Percentiles rank a stretch among this genome's conserved stretches.
phyloP scores from a whole-genome alignment of 2,329 filamentous ascomycete species.

The Penicillium brevicompactum region DNA sequence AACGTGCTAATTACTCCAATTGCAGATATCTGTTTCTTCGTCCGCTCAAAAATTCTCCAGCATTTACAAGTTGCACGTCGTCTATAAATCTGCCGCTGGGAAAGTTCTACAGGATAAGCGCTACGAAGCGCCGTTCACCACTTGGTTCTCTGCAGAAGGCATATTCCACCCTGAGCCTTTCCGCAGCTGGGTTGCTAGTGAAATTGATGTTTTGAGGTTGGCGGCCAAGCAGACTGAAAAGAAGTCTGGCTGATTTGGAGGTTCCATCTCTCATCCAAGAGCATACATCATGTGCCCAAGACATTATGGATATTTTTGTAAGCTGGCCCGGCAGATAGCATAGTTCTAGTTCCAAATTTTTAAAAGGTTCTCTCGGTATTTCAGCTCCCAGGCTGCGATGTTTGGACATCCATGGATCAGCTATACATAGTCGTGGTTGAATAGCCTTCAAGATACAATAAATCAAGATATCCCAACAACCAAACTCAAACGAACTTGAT shows the following conservation, averaged over 20 bases:
- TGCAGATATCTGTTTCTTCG: constrained; percentile 71
- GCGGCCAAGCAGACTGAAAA: constrained; percentile 46
- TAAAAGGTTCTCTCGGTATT: too few species aligned
- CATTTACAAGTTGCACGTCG: constrained; percentile 73
- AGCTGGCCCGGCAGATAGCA: not conserved
- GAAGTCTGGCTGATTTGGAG: constrained; percentile 24
- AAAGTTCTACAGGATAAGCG: constrained; percentile 49
- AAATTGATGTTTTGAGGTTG: constrained; percentile 57
- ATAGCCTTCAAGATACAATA: not conserved
- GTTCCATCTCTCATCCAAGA: not conserved
- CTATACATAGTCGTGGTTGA: not conserved
- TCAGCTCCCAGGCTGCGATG: too few species aligned
- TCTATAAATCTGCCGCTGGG: constrained; percentile 41
- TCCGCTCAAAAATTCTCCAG: constrained; percentile 78
- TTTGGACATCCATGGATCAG: too few species aligned
- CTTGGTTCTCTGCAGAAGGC: constrained; percentile 62
- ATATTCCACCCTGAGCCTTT: constrained; percentile 63
- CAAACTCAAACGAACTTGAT: too few species aligned
- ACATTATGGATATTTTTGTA: not conserved
- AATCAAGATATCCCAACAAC: too few species aligned
- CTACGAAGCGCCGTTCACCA: constrained; percentile 60
- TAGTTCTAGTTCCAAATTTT: not conserved
- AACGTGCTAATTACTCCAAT: constrained; percentile 5
- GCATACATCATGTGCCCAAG: not conserved
- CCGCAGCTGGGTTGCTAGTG: constrained; percentile 62